Conservation (phyloP, 2,329 filamentous ascomycete species). For the Venturia pyrina region DNA sequence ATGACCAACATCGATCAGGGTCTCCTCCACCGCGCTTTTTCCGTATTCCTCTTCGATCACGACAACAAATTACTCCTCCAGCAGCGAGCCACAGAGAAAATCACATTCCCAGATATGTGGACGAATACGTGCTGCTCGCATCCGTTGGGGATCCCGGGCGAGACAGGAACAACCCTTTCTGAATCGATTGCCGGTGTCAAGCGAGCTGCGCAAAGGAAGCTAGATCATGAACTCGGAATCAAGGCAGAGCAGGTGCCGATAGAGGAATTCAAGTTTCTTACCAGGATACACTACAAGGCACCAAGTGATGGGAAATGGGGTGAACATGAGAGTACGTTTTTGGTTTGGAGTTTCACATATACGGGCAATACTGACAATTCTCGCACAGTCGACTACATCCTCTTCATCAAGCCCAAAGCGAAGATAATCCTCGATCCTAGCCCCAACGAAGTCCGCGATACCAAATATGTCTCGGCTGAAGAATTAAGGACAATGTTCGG, state of each 20-base stretch:
- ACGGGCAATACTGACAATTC: conserved; percentile 2
- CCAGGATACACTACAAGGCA: conserved; percentile 95
- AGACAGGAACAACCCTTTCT: conserved; percentile 68
- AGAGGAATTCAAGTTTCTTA: conserved; percentile 87
- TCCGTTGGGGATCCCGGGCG: conserved; percentile 79
- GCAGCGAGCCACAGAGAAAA: conserved; percentile 92
- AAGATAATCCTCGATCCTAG: conserved; percentile 77
- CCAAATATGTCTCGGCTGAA: conserved; percentile 71
- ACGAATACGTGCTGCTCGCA: conserved; percentile 99
- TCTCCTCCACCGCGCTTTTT: conserved; percentile 93
- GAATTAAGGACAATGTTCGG: conserved; percentile 78
- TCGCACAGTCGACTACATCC: conserved; percentile 80
- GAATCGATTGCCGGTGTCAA: conserved; percentile 80
- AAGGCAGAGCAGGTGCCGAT: conserved; percentile 78
- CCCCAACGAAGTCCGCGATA: conserved; percentile 80
- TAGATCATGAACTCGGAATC: conserved; percentile 92
- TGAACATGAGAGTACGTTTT: conserved; percentile 81
- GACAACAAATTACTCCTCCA: conserved; percentile 88
- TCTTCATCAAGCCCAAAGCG: conserved; percentile 75
- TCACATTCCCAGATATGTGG: conserved; percentile 99
- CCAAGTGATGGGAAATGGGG: conserved; percentile 97
- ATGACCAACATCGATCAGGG: conserved; percentile 99
- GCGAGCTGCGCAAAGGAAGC: conserved; percentile 82
- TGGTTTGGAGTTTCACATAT: background rate
- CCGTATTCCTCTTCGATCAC: conserved; percentile 93